Evolutionary conservation across 257 asterid species (phyloP), one percentile per base, ranked within the genome.

Genomic region (Fraxinus pennsylvanica): DNA sequence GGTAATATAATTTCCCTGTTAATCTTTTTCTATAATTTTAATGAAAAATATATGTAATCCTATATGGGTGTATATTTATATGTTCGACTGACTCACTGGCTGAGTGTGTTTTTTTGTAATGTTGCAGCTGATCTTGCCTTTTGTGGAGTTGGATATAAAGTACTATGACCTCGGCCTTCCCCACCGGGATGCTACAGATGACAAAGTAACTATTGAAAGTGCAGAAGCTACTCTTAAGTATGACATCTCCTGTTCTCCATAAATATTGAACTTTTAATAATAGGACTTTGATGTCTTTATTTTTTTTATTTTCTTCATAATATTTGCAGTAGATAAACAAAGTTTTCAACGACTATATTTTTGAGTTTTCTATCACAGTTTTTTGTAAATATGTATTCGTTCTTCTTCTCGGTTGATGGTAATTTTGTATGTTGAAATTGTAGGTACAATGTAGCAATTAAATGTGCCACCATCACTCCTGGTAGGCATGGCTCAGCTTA

Each of bases 201-300:
- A 96, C 74, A 96, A 92, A 90, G 99, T 96, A 81, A 96, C 99
- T 1, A 79, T 96, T 82, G 98, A 94, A 90, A 92, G 99, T 87
- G 98, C 99, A 25, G 96, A 94, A 86, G 99, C 98, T 80, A 96
- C 99, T 84, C 91, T 96, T 78, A 94, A 94, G 98, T 96, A 93
- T 79, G 94, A 68, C 67, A 41, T 81, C 54, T 74, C 32, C 67
- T 41, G 14, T 54, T 43, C 71, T 32, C 4, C 17, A 74, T 43
- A 1, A 35, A 36, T 39, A 19, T 25, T 36, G 9, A 35, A 32
- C 59, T 73, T 66, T 10, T 17, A 3, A 57, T 61, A 29, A 59
- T 14, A 6, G n/a, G 33, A 29, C 15, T 13, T 50, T 61, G 72
- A 13, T 38, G 1, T 65, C 22, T 57, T n/a, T 14, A 66, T 9